Evolutionary conservation across 2,329 filamentous ascomycete species (phyloP), one percentile per base, ranked within the genome.

Genomic region (Claviceps citrina): DNA sequence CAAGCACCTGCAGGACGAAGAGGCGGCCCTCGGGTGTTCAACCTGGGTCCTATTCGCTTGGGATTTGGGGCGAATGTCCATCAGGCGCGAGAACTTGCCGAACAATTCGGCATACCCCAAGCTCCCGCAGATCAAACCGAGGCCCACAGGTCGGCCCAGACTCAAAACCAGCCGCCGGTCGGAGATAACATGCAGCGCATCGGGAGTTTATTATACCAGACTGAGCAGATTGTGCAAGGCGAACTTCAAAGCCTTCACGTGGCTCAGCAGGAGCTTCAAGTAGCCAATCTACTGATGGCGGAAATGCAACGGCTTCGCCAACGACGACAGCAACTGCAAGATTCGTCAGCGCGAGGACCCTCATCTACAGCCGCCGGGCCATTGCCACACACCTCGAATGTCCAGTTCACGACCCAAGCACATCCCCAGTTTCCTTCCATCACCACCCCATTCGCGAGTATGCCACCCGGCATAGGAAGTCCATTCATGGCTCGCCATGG

Each of bases 41-140:
- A 84, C 49, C 61, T 91, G 35, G 84, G 84, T 1, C 84, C 84
- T 2, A 63, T 91, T 25, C 68, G 82, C 22, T 63, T 91, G 18
- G 83, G 80, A 0, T 83, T 89, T 49, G 83, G 79, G n/a, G 78
- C 83, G 65, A 81, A 59, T 56, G 78, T 59, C 58, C 63, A 70
- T 16, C 73, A 84, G 43, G 68, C 84, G 26, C 70, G 76, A 41
- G 78, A 84, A 46, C 63, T 84, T 47, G 77, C 74, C 5, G 73
- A 78, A 44, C 73, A 74, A 44, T 66, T 83, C 48, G 74, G 73
- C 20, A 51, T 66, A 16, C 63, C 61, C 5, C 56, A 53, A 30
- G 51, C 47, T 10, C 49, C 43, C 31, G 44, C 48, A 15, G 50
- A 53, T 24, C 51, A 51, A 36, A 42, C 43, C 3, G 44, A 41